These are phyloP conservation scores for Beauveria scarabaeidicola DNA, from an alignment of 2,329 filamentous ascomycete species.

Conservation along the genomic window DNA sequence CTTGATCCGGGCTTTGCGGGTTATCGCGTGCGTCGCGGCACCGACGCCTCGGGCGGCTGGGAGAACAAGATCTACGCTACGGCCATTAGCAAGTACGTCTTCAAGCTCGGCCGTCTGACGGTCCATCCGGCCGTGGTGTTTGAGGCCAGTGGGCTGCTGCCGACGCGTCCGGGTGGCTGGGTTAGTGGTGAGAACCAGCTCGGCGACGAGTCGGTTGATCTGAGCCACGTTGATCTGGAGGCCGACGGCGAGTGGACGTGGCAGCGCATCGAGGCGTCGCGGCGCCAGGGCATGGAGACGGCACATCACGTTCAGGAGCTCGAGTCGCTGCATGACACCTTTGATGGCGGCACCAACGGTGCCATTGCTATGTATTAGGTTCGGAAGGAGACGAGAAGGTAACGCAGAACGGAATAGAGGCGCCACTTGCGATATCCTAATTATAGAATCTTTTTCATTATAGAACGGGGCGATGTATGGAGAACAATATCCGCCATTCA, in stretches of 20 bases:
- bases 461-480: neutral
- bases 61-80: conserved; percentile 62
- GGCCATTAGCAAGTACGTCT: conserved; percentile 70
- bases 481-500: neutral
- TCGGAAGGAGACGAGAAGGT: conserved; percentile 19
- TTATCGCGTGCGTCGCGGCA: conserved; percentile 30
- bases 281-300: conserved; percentile 46
- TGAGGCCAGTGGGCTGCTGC: conserved; percentile 63
- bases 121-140: conserved; percentile 74
- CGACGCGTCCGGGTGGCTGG: conserved; percentile 62
- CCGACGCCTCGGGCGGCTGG: conserved; percentile 35
- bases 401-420: neutral
- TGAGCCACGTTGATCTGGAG: conserved; percentile 27
- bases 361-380: conserved; percentile 42
- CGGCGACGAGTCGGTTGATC: conserved; percentile 29
- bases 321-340: conserved; percentile 43
- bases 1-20: conserved; percentile 38
- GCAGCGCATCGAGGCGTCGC: conserved; percentile 46
- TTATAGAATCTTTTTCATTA: neutral
- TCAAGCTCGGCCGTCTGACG: conserved; percentile 74
- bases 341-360: conserved; percentile 45
- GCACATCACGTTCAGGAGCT: conserved; percentile 49
- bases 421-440: neutral
- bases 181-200: conserved; percentile 35
- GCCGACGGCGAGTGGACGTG: conserved; percentile 45